phyloP scores from a whole-genome alignment of 306 rosid genomes.

The Potentilla sterilis region DNA sequence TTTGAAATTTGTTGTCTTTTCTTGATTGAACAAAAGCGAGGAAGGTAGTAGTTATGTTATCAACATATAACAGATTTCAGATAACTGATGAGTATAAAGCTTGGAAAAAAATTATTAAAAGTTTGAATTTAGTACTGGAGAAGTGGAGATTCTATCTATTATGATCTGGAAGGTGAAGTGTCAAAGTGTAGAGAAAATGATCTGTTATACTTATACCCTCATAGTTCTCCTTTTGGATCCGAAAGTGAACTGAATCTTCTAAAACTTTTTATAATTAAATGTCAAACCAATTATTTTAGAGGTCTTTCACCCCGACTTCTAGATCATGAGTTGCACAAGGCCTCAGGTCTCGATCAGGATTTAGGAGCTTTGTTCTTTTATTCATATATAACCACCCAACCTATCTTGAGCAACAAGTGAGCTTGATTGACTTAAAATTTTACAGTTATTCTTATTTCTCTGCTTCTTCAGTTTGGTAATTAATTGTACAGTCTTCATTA shows the following conservation, averaged over 20 bases:
- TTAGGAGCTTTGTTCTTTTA: neutral
- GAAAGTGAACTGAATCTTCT: neutral
- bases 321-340: neutral
- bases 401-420: neutral
- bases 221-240: neutral
- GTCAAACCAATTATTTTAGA: neutral
- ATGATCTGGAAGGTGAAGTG: neutral
- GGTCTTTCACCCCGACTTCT: neutral
- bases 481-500: neutral
- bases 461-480: neutral
- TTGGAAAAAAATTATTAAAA: neutral
- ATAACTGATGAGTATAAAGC: neutral
- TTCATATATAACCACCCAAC: neutral
- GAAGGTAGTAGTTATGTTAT: neutral
- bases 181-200: neutral
- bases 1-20: neutral
- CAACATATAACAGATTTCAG: neutral
- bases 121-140: neutral
- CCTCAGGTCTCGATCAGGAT: neutral
- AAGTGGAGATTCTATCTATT: neutral
- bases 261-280: neutral
- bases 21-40: neutral
- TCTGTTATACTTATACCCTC: neutral
- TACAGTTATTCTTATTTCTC: neutral
- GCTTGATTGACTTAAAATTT: neutral